Conservation (phyloP, 306 rosid genomes). For the Biancaea sappan region DNA sequence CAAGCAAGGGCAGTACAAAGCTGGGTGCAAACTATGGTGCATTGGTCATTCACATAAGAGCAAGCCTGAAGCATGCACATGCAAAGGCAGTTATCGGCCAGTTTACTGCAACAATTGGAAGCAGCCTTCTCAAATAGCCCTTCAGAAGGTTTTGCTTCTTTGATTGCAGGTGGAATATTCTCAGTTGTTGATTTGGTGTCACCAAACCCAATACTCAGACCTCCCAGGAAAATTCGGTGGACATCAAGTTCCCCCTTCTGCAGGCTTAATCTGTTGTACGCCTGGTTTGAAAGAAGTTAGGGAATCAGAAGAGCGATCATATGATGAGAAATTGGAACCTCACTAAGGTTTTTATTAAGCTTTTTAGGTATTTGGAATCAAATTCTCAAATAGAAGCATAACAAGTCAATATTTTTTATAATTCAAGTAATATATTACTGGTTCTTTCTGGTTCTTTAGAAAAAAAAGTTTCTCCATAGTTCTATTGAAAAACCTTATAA, state of each 20-base stretch:
- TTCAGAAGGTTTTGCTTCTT: conserved; percentile 66
- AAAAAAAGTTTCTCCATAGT: neutral
- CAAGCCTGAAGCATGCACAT: conserved; percentile 74
- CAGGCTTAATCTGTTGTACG: conserved; percentile 44
- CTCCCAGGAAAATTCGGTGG: conserved; percentile 63
- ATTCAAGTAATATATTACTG: neutral
- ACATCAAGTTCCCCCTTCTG: conserved; percentile 31
- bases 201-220: conserved; percentile 70
- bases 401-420: neutral
- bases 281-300: conserved; percentile 48
- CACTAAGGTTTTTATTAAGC: no score
- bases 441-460: neutral
- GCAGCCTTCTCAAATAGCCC: conserved; percentile 66
- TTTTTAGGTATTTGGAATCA: neutral
- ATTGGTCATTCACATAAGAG: conserved; percentile 54
- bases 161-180: conserved; percentile 54
- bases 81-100: conserved; percentile 59
- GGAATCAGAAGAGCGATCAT: neutral
- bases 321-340: no score
- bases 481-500: neutral
- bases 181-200: conserved; percentile 63
- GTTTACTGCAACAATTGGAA: conserved; percentile 49
- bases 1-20: conserved; percentile 84
- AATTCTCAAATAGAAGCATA: neutral
- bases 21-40: conserved; percentile 66